Evolutionary conservation across 129 eudicot genomes (phyloP), one percentile per base, ranked within the genome.

Genomic region (Centrapalus pauciflorus): DNA sequence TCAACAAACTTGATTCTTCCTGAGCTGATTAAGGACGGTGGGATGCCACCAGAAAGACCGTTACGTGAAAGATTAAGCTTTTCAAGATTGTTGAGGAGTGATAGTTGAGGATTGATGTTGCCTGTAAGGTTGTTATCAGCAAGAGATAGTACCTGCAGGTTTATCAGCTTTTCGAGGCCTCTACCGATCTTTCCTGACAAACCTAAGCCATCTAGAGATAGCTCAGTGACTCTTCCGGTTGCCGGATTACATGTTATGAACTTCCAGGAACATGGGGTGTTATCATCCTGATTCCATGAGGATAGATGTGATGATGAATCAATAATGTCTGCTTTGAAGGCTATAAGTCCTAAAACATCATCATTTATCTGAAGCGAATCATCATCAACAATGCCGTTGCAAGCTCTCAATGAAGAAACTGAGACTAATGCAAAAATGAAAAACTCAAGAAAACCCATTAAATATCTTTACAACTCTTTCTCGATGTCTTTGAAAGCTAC

Each of bases 271-370:
- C 99, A 93, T 2, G 96, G 90, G 34, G 96, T 80, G 49, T 19
- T 49, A 55, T 89, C 99, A 51, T 93, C 99, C 66, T 88, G 92
- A 45, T 81, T 89, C 99, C 99, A 93, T 13, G 96, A 83, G 5
- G 48, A 34, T 29, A 93, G 82, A 65, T 72, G 57, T 19, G 81
- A 73, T 41, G 30, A 69, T 4, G 96, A 79, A 64, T 93, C 90
- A 14, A 60, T 52, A 16, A 93, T 67, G 38, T 69, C 84, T 41
- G 96, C 75, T 80, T 89, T 93, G 86, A 93, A 93, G 9, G 88
- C 96, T 41, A 89, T 71, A 40, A 93, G 95, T 70, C 99, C 99
- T 21, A 93, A 67, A 38, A 93, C 86, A 27, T 93, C 99, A 65
- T 93, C 96, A 70, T 86, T 81, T 4, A 85, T 82, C 25, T 70